A percentile compares a stretch with the other conserved stretches of the same genome.
Conservation (phyloP, 2,329 filamentous ascomycete species). For the Phaeosphaeriaceae sp. region DNA sequence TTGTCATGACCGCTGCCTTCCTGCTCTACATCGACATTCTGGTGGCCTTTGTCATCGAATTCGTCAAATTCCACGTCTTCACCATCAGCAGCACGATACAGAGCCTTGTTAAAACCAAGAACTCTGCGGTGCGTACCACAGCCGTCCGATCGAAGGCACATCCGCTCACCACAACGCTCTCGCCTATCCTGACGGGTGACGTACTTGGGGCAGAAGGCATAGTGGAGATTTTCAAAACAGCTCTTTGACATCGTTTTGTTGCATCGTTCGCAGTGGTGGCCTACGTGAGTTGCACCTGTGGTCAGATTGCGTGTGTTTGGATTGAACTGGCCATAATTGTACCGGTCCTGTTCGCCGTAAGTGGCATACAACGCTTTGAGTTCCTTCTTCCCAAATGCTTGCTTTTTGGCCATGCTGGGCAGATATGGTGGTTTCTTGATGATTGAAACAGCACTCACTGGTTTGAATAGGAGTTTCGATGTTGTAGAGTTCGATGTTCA, state of each 20-base stretch:
- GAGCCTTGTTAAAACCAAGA: not conserved
- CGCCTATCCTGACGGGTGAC: not conserved
- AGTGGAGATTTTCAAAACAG: not conserved
- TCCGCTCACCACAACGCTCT: slow-evolving; percentile 1
- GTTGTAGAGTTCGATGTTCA: not conserved
- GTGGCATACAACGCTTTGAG: slow-evolving; percentile 1
- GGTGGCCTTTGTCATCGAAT: not conserved
- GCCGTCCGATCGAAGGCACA: not conserved
- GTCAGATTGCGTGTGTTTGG: slow-evolving; percentile 3
- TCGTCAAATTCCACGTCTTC: not conserved
- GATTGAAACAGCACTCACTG: not conserved
- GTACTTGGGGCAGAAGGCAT: not conserved
- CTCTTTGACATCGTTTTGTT: not conserved
- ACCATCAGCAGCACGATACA: slow-evolving; percentile 1
- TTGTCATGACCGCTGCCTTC: not conserved
- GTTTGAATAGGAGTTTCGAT: not conserved
- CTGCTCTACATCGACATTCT: not conserved
- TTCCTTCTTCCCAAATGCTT: not conserved
- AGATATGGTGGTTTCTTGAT: not conserved
- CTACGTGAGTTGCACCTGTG: not conserved
- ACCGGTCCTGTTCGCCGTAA: not conserved
- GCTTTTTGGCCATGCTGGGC: not conserved
- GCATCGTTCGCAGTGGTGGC: not conserved
- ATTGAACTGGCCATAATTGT: not conserved
- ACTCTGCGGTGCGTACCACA: not conserved